A percentile compares a stretch with the other conserved stretches of the same genome.
These are phyloP conservation scores for Microstegium vimineum DNA, from an alignment of 176 grass and related monocot genomes.

Conservation along the genomic window DNA sequence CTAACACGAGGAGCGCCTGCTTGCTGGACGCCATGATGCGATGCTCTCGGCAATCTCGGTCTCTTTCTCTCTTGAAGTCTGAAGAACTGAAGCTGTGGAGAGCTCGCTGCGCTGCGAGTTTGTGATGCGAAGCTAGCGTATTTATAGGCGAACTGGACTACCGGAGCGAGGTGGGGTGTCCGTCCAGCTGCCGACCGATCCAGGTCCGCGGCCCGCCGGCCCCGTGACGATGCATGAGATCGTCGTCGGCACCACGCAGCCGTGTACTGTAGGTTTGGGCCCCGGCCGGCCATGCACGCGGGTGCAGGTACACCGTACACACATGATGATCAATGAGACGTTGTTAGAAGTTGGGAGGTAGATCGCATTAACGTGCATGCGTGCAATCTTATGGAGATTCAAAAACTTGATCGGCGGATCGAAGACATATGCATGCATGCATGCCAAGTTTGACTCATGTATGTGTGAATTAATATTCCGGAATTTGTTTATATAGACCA, in stretches of 20 bases:
- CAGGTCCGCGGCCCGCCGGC: no score
- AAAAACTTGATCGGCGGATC: not conserved
- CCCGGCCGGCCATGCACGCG: not conserved
- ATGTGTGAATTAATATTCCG: not conserved
- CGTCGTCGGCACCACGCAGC: not conserved
- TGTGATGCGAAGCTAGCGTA: not conserved
- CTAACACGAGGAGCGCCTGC: conserved; percentile 36
- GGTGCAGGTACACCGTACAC: not conserved
- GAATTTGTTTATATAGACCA: not conserved
- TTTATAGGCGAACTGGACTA: not conserved
- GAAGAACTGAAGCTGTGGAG: not conserved
- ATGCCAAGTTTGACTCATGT: conserved; percentile 9
- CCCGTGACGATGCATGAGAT: not conserved
- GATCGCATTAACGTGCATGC: not conserved
- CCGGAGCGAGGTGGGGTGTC: not conserved
- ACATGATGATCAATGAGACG: not conserved
- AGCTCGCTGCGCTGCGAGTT: not conserved
- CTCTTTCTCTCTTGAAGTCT: not conserved
- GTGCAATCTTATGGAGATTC: not conserved
- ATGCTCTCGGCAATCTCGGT: not conserved
- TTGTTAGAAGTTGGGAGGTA: not conserved
- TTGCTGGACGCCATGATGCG: conserved; percentile 44
- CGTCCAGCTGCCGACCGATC: not conserved
- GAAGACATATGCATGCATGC: not conserved
- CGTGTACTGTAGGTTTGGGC: not conserved